Percentiles rank a stretch among this genome's conserved stretches.
These are phyloP conservation scores for Diospyros lotus DNA, from an alignment of 148 eudicot genomes.

Conservation along the genomic window DNA sequence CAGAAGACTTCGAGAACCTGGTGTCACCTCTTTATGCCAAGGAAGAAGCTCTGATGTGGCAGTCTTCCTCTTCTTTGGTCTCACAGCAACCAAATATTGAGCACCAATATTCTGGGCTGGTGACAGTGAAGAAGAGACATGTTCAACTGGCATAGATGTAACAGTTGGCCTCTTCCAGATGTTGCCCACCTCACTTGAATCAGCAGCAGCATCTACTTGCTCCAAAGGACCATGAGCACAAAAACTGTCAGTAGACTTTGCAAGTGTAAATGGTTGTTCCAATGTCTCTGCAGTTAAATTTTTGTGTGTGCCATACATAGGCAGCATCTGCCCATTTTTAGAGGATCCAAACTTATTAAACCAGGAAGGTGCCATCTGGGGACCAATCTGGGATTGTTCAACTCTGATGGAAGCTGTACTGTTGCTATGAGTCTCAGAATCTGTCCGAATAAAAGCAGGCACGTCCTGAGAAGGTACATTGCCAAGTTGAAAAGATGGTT, in stretches of 20 bases:
- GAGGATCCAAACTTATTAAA: slow-evolving; percentile 65
- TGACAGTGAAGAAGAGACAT: slow-evolving; percentile 29
- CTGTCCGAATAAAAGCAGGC: slow-evolving; percentile 31
- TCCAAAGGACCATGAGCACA: slow-evolving; percentile 26
- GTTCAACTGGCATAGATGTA: slow-evolving; percentile 26
- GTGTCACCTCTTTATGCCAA: slow-evolving; percentile 66
- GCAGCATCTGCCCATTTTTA: slow-evolving; percentile 65
- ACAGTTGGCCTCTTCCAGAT: slow-evolving; percentile 26
- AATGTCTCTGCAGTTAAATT: slow-evolving; percentile 19
- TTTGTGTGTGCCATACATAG: slow-evolving; percentile 36
- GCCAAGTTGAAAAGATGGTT: slow-evolving; percentile 35
- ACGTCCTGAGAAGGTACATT: slow-evolving; percentile 37
- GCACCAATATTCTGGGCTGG: slow-evolving; percentile 25
- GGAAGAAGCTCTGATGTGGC: slow-evolving; percentile 51
- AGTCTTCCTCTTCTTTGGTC: slow-evolving; percentile 66
- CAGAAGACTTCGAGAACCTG: slow-evolving; percentile 35
- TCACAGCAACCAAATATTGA: slow-evolving; percentile 27
- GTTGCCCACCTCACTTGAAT: slow-evolving; percentile 32
- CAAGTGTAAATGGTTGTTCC: slow-evolving; percentile 38
- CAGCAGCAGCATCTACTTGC: slow-evolving; percentile 32
- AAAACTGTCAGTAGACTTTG: slow-evolving; percentile 34
- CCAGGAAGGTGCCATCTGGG: slow-evolving; percentile 94
- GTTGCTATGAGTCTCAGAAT: slow-evolving; percentile 34
- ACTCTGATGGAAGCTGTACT: slow-evolving; percentile 28
- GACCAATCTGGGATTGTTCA: slow-evolving; percentile 57